phyloP scores from a whole-genome alignment of 2,329 filamentous ascomycete species.

The Botrytis paeoniae region DNA sequence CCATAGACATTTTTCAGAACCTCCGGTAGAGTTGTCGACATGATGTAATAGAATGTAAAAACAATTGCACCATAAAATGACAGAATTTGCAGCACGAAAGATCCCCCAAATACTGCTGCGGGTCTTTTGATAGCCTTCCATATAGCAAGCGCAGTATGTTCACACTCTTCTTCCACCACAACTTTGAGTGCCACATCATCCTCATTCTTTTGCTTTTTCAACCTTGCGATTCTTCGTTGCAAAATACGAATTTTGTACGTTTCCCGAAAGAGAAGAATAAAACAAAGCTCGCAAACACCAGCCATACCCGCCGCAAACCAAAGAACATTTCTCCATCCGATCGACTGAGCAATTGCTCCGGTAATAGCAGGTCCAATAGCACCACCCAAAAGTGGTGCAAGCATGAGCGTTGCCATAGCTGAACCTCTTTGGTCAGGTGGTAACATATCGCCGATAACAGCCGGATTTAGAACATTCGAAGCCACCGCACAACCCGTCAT shows the following conservation, averaged over 20 bases:
- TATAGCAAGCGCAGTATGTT: conserved; percentile 40
- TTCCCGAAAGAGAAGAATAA: conserved; percentile 49
- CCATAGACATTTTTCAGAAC: conserved; percentile 43
- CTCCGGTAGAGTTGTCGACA: conserved; percentile 45
- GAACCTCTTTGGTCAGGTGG: conserved; percentile 45
- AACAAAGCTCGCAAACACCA: conserved; percentile 45
- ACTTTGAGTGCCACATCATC: background rate
- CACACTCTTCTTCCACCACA: background rate
- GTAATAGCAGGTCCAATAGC: conserved; percentile 37
- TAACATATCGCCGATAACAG: conserved; percentile 48
- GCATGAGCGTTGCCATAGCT: conserved; percentile 39
- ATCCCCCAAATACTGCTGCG: conserved; percentile 44
- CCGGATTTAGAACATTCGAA: conserved; percentile 42
- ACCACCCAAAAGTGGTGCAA: conserved; percentile 36
- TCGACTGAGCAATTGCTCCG: conserved; percentile 43
- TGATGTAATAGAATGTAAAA: conserved; percentile 47
- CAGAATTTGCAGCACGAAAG: conserved; percentile 49
- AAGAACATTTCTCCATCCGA: conserved; percentile 53
- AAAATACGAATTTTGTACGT: conserved; percentile 60
- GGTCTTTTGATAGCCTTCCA: conserved; percentile 41
- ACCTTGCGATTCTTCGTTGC: conserved; percentile 41
- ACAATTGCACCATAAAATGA: conserved; percentile 43
- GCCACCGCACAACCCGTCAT: conserved; percentile 37
- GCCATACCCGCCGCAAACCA: conserved; percentile 45
- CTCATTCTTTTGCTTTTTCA: conserved; percentile 30